Evolutionary conservation across 2,329 filamentous ascomycete species (phyloP).

Genomic region (Aspergillus fumigatus): DNA sequence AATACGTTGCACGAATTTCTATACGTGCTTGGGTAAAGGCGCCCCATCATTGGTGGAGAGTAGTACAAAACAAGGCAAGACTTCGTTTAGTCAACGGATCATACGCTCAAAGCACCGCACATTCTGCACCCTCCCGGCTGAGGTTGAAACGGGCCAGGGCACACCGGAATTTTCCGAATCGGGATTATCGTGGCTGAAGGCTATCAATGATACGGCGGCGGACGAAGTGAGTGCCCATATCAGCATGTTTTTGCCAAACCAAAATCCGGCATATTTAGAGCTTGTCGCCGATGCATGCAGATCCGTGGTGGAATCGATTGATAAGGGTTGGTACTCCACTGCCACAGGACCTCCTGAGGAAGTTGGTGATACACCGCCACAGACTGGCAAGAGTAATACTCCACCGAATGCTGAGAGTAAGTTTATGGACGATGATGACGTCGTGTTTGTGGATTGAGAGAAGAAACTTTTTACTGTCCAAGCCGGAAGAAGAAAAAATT

Average conservation of each 20-base stretch:
- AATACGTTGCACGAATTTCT: conserved; percentile 80
- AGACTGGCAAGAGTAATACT: conserved; percentile 8
- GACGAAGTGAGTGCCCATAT: conserved; percentile 80
- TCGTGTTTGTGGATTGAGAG: conserved; percentile 31
- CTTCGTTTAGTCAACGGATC: conserved; percentile 33
- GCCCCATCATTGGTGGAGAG: conserved; percentile 41
- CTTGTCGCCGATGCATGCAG: conserved; percentile 37
- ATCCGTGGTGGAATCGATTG: conserved; percentile 36
- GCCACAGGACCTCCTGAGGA: conserved; percentile 21
- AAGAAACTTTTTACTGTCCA: not conserved
- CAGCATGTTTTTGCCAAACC: conserved; percentile 43
- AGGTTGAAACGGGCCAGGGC: conserved; percentile 31
- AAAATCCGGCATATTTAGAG: conserved; percentile 43
- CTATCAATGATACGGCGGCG: conserved; percentile 70
- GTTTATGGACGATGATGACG: conserved; percentile 32
- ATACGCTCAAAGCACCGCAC: conserved; percentile 62
- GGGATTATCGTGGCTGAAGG: conserved; percentile 61
- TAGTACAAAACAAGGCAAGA: conserved; percentile 13
- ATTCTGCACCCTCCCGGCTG: conserved; percentile 77
- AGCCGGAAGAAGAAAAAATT: not conserved
- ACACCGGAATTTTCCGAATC: conserved; percentile 15
- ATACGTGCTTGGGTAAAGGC: conserved; percentile 73
- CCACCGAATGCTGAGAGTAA: conserved; percentile 15
- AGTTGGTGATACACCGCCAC: conserved; percentile 13
- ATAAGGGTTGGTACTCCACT: conserved; percentile 36